Base-by-base conservation (phyloP, 1,284 basidiomycete species). In the Microbotryum scabiosae region DNA sequence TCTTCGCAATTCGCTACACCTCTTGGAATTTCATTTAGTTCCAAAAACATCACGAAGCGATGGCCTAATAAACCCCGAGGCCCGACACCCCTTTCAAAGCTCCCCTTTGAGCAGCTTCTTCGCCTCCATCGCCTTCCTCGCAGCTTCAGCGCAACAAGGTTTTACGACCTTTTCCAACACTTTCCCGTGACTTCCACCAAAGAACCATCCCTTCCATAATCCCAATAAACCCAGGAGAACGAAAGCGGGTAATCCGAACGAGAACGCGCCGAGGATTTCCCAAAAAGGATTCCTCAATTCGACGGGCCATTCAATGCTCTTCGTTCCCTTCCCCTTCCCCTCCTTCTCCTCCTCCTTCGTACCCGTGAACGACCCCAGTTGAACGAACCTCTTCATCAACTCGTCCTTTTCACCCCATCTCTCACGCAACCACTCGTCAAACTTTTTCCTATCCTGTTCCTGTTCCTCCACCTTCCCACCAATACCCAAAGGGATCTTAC, bases 381-480 rank as follows among this genome's bases (percentile, higher is more conserved):
- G 36, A 7, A 49, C 54, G 46, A 64, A 68, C 32, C 45, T 20
- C 28, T 57, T 54, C 44, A 68, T n/a, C 57, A 84, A 77, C 43
- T 75, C 76, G 73, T 97, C 93, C 77, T 98, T 97, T 68, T 86
- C 82, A 36, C 78, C 75, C 92, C 94, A 98, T 54, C 89, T 74
- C 41, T 80, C 76, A 54, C 85, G 77, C 58, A 97, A 75, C 94
- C 94, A 98, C 6, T 78, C 65, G 64, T 94, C 90, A 71, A 98
- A 98, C 23, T 66, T 76, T 7, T 77, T 78, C 68, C 82, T 84
- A 71, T 96, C 90, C 26, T 76, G 73, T 56, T 83, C 81, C 3
- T 87, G 82, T 51, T 88, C 85, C 8, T 20, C 46, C 30, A 52
- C 54, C 5, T 25, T 57, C 16, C 28, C 25, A 21, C 16, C 23